A percentile compares a stretch with the other conserved stretches of the same genome.
These are phyloP conservation scores for Pythium phragmitis DNA, from an alignment of 352 stramenopile species.

Conservation along the genomic window DNA sequence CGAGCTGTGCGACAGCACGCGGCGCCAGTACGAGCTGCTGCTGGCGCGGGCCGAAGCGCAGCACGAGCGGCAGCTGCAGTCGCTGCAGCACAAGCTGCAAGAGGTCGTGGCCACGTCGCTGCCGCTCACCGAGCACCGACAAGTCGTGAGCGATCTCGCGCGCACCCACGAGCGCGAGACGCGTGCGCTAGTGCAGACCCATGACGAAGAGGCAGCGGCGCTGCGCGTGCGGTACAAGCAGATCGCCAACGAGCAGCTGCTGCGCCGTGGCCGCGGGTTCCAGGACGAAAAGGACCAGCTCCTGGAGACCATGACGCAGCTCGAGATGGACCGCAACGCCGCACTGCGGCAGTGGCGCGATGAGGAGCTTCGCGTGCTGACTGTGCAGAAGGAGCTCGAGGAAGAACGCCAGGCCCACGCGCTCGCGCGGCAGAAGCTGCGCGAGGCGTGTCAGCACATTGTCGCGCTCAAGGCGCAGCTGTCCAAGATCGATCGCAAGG, in stretches of 20 bases:
- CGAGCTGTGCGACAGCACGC: slow-evolving; percentile 54
- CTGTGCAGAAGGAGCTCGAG: slow-evolving; percentile 10
- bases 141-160: slow-evolving; percentile 30
- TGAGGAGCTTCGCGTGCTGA: slow-evolving; percentile 24
- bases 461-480: slow-evolving; percentile 38
- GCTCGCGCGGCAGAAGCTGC: slow-evolving; percentile 25
- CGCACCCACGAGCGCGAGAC: slow-evolving; percentile 30
- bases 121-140: slow-evolving; percentile 53
- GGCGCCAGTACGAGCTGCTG: slow-evolving; percentile 50
- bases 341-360: slow-evolving; percentile 30
- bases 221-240: slow-evolving; percentile 31
- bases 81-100: slow-evolving; percentile 39
- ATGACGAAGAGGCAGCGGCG: slow-evolving; percentile 32
- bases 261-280: slow-evolving; percentile 22
- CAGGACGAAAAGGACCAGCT: slow-evolving; percentile 31
- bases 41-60: slow-evolving; percentile 39
- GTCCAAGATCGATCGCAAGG: slow-evolving; percentile 24
- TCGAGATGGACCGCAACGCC: slow-evolving; percentile 41
- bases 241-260: slow-evolving; percentile 26
- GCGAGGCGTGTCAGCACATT: slow-evolving; percentile 47
- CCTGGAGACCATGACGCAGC: slow-evolving; percentile 34
- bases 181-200: slow-evolving; percentile 21
- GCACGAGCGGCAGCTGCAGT: slow-evolving; percentile 45
- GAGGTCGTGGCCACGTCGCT: slow-evolving; percentile 47
- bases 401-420: slow-evolving; percentile 12